Percentiles rank a stretch among this genome's conserved stretches.
Conservation (phyloP, 768 basidiomycete species). For the Podaxis sp. region DNA sequence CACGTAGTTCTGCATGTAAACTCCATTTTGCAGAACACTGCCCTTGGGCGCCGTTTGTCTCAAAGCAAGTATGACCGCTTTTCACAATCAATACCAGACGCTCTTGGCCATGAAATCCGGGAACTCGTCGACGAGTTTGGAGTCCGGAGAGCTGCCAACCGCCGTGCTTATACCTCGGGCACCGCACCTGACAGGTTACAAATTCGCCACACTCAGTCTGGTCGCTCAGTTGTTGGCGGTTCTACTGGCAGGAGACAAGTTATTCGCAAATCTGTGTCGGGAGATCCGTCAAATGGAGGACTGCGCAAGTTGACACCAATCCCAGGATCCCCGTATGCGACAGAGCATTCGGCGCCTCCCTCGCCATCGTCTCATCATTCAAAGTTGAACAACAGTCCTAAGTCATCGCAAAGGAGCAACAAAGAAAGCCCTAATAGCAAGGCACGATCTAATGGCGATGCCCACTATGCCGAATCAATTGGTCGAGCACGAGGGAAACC, state of each 20-base stretch:
- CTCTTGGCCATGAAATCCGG: conserved; percentile 23
- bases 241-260: conserved; percentile 14
- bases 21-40: conserved; percentile 13
- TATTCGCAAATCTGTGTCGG: conserved; percentile 23
- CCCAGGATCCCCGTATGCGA: conserved; percentile 63
- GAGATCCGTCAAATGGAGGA: conserved; percentile 9
- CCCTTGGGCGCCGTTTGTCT: conserved; percentile 13
- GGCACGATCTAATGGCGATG: conserved; percentile 22
- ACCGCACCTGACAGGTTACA: conserved; percentile 17
- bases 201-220: conserved; percentile 26
- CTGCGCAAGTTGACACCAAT: conserved; percentile 51
- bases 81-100: conserved; percentile 28
- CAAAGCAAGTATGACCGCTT: conserved; percentile 36
- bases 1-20: background rate
- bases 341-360: conserved; percentile 56
- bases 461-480: conserved; percentile 28
- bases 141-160: conserved; percentile 17
- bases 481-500: conserved; percentile 44
- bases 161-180: conserved; percentile 33
- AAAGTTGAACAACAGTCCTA: conserved; percentile 12
- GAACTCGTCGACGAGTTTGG: conserved; percentile 11
- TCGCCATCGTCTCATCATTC: conserved; percentile 40
- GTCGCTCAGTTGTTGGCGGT: conserved; percentile 22
- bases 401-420: conserved; percentile 24
- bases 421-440: conserved; percentile 29